Evolutionary conservation across 2,329 filamentous ascomycete species (phyloP).

Genomic region (Sarocladium oryzae): DNA sequence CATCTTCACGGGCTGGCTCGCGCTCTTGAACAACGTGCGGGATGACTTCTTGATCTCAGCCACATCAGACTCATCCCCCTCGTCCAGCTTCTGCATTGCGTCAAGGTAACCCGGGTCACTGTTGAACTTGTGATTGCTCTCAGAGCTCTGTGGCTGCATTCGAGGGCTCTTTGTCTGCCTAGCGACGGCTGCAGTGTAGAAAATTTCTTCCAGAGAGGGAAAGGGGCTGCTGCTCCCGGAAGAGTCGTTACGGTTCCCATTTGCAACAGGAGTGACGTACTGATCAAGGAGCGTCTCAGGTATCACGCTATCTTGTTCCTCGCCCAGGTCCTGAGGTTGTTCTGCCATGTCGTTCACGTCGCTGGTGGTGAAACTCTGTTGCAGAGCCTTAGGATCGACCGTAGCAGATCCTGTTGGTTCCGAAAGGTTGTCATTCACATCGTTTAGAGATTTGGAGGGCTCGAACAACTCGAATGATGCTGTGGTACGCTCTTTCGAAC

Average conservation of each 20-base stretch:
- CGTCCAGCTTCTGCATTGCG: conserved; percentile 36
- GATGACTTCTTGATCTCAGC: conserved; percentile 19
- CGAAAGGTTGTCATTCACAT: background rate
- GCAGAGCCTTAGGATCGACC: background rate
- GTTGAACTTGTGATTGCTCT: conserved; percentile 18
- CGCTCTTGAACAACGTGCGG: conserved; percentile 25
- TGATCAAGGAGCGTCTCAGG: conserved; percentile 16
- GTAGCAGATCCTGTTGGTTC: background rate
- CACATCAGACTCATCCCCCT: conserved; percentile 21
- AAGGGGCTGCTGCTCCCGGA: conserved; percentile 24
- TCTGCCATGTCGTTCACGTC: background rate
- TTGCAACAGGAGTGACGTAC: conserved; percentile 12
- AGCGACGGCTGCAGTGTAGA: conserved; percentile 32
- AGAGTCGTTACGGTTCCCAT: conserved; percentile 14
- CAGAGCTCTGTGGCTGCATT: conserved; percentile 21
- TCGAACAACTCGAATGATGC: background rate
- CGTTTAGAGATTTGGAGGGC: background rate
- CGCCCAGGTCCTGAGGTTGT: background rate
- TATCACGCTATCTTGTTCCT: conserved; percentile 12
- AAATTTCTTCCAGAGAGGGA: conserved; percentile 32
- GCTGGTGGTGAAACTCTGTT: background rate
- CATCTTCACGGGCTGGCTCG: conserved; percentile 22
- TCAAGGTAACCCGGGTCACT: conserved; percentile 35
- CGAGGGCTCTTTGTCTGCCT: conserved; percentile 28
- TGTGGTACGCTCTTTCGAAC: conserved; percentile 24